Evolutionary conservation across 108 stramenopile genomes (phyloP).

Genomic region (Cyclotella baltica): DNA sequence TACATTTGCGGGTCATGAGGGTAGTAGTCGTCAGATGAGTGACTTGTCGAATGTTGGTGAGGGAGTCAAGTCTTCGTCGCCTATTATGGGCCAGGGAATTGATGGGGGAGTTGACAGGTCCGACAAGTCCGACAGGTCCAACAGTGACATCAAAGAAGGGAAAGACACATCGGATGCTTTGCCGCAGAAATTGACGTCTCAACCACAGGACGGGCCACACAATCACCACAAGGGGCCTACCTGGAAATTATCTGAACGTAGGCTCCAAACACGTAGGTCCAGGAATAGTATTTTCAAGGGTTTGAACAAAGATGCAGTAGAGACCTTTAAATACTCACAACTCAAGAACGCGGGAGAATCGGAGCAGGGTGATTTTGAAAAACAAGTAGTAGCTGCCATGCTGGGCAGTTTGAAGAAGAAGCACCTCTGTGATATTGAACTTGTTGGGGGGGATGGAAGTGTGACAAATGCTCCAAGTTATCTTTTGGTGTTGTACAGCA

Average conservation of each 20-base stretch:
- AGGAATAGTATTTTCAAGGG: constrained; percentile 1
- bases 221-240: neutral
- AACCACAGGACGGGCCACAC: neutral
- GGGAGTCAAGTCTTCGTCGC: too few species aligned
- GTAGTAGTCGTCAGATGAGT: too few species aligned
- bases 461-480: constrained; percentile 18
- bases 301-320: neutral
- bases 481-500: constrained; percentile 23
- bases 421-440: constrained; percentile 31
- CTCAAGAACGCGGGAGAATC: neutral
- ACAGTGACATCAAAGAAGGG: too few species aligned
- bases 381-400: constrained; percentile 9
- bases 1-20: too few species aligned
- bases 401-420: constrained; percentile 25
- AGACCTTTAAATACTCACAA: neutral
- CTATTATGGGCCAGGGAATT: too few species aligned
- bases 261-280: neutral
- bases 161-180: too few species aligned
- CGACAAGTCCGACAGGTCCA: too few species aligned
- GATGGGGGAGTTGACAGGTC: too few species aligned
- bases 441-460: constrained; percentile 22
- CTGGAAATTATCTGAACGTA: neutral
- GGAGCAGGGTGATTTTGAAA: neutral
- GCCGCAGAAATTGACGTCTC: neutral
- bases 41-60: too few species aligned